Conservation (phyloP, 2,329 filamentous ascomycete species). For the Exophiala oligosperma region DNA sequence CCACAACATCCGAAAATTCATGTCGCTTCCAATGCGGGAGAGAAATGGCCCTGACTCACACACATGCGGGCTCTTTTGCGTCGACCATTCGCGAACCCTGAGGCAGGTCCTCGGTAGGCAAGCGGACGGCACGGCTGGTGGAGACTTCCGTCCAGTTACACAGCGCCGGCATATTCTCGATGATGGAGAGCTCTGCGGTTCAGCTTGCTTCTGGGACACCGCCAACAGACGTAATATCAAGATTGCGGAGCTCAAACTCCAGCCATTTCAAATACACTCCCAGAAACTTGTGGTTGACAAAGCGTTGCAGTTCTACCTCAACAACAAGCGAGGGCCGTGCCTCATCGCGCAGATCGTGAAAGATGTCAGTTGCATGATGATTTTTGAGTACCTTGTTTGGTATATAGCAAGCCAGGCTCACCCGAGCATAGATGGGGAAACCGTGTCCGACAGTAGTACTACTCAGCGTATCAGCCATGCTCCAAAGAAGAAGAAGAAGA, state of each 20-base stretch:
- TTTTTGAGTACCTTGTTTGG: constrained; percentile 24
- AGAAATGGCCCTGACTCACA: constrained; percentile 6
- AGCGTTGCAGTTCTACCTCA: constrained; percentile 22
- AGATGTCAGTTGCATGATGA: constrained; percentile 20
- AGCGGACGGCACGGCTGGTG: constrained; percentile 4
- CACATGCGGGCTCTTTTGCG: constrained; percentile 30
- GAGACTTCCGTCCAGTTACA: background rate
- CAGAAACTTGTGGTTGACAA: constrained; percentile 14
- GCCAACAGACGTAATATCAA: constrained; percentile 14
- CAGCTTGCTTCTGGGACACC: constrained; percentile 25
- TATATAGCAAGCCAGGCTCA: constrained; percentile 12
- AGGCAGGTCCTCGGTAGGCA: constrained; percentile 14
- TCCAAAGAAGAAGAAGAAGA: constrained; percentile 14
- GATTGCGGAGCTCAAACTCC: constrained; percentile 13
- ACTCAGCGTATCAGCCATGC: background rate
- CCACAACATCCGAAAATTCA: constrained; percentile 24
- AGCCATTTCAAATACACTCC: constrained; percentile 13
- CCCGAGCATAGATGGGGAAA: background rate
- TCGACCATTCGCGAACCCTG: constrained; percentile 14
- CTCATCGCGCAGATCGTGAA: constrained; percentile 22
- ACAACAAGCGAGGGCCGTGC: constrained; percentile 26
- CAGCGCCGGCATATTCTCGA: constrained; percentile 8
- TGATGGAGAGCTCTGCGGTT: constrained; percentile 20
- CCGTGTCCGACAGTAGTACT: constrained; percentile 10
- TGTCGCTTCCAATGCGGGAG: constrained; percentile 4